Base-by-base conservation (phyloP, 1,284 basidiomycete genomes). In the Crocinoboletus sp. region DNA sequence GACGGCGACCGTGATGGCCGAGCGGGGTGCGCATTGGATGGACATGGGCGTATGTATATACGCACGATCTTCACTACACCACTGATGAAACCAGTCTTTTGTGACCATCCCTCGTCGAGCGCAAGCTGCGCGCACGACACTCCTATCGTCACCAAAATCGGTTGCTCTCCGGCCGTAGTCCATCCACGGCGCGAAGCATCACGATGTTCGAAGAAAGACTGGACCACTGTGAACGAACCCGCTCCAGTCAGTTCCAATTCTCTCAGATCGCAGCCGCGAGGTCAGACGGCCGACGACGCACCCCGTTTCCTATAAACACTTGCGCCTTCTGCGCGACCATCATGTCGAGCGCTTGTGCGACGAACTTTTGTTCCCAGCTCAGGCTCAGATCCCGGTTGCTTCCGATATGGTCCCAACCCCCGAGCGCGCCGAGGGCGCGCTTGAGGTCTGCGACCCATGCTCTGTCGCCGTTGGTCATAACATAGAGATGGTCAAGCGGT, bases 401-500 rank as follows among this genome's bases (percentile, higher is more conserved):
- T 29, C 36, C 38, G 2, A 62, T 25, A 12, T 48, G 36, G 5
- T 50, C 42, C 60, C 64, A 62, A 0, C 38, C 33, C 2, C 51
- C 75, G 19, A 56, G 58, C 20, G 60, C 55, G 17, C 10, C 2
- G 43, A 80, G 50, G 22, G 67, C 70, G 1, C 43, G 31, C 50
- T 69, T 70, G 30, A 82, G 65, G 43, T 74, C 67, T 0, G 52
- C 49, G 5, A 79, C 56, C 71, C 74, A 82, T 16, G 51, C 49
- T 12, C 43, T 32, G 11, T 66, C 60, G 2, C 69, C 80, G 41
- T 82, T 80, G 32, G 80, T 79, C 72, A 81, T 73, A 39, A 83
- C 64, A 48, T 76, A 80, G 15, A 81, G 35, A 48, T 58, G 42
- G 37, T 54, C 33, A 54, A 57, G 38, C 31, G 43, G 43, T 37